A percentile compares a stretch with the other conserved stretches of the same genome.
Conservation (phyloP, 306 rosid species). For the Inga oerstediana region DNA sequence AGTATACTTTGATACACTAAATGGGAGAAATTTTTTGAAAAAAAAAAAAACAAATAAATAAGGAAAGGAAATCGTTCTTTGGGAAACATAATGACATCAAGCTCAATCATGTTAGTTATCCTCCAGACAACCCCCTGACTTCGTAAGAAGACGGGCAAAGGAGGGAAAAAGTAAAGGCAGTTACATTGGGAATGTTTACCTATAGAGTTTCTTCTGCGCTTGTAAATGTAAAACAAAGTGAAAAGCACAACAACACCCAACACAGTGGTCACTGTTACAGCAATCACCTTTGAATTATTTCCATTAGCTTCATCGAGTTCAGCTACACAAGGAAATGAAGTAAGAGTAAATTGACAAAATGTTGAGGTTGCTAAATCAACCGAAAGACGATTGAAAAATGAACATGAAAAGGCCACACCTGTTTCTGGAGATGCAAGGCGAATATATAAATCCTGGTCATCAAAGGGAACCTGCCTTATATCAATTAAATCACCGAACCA, state of each 20-base stretch:
- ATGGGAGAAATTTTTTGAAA: background rate
- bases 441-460: conserved; percentile 36
- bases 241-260: background rate
- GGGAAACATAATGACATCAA: too few relatives aligned
- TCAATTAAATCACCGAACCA: conserved; percentile 48
- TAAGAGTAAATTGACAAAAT: background rate
- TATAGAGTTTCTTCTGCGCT: background rate
- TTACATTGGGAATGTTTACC: background rate
- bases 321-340: background rate
- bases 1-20: too few relatives aligned
- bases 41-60: background rate
- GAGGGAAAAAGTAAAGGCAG: background rate
- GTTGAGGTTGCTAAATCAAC: background rate
- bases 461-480: background rate
- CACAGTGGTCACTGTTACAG: background rate
- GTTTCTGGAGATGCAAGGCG: conserved; percentile 30
- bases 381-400: background rate
- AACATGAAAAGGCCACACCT: background rate
- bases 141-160: background rate
- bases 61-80: background rate
- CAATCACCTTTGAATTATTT: background rate
- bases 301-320: background rate
- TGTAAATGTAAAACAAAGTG: background rate
- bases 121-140: background rate
- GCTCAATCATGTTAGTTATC: background rate